Evolutionary conservation across 73 alveolate genomes (phyloP).

Genomic region (Paramecium octaurelia): DNA sequence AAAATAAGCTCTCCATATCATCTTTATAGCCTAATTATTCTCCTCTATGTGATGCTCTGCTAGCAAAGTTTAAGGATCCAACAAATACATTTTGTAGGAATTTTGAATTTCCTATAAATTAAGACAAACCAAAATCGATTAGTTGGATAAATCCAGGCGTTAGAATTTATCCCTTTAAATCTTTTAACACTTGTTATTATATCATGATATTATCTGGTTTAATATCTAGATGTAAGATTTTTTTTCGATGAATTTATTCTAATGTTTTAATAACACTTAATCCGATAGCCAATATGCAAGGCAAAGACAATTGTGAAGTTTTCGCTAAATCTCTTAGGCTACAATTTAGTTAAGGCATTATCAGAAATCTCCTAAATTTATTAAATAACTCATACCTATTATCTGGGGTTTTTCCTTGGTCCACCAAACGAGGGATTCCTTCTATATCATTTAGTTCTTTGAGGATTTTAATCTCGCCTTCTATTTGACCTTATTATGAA

Average conservation of each 20-base stretch:
- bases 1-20: neutral
- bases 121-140: neutral
- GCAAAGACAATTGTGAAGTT: neutral
- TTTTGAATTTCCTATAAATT: neutral
- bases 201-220: neutral
- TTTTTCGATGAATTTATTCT: neutral
- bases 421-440: neutral
- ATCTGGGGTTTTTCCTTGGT: neutral
- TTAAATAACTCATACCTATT: neutral
- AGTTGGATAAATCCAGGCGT: neutral
- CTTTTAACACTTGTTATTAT: too few species aligned
- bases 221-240: neutral
- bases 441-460: neutral
- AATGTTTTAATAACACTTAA: neutral
- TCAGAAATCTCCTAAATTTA: neutral
- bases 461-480: neutral
- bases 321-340: neutral
- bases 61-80: neutral
- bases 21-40: neutral
- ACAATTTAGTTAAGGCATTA: neutral
- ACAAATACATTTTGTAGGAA: neutral
- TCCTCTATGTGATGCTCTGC: neutral
- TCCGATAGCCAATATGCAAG: neutral
- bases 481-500: neutral
- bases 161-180: neutral